phyloP scores from a whole-genome alignment of 2,329 filamentous ascomycete genomes.

The Cytospora piceae region DNA sequence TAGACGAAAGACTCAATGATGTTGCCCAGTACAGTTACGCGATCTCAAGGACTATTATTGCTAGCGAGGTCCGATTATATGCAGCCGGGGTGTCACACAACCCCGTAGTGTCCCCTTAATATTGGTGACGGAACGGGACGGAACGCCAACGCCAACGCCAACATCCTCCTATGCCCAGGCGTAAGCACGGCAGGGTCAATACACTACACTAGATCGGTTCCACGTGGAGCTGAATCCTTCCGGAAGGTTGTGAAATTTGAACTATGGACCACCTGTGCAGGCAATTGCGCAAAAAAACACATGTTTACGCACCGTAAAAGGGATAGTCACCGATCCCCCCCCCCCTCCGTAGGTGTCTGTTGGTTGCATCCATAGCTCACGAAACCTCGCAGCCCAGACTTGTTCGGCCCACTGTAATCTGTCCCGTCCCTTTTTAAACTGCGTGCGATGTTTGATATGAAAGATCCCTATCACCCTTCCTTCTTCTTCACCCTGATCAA shows the following conservation, averaged over 20 bases:
- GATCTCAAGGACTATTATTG: too few species aligned
- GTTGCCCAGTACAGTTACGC: neutral
- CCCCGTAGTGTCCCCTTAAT: neutral
- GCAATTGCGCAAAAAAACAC: neutral
- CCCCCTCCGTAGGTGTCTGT: conserved; percentile 1
- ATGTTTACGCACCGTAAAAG: neutral
- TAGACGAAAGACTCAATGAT: too few species aligned
- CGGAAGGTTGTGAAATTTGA: neutral
- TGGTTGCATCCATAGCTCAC: neutral
- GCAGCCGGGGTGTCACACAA: neutral
- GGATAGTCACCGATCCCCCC: too few species aligned
- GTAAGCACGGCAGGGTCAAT: neutral
- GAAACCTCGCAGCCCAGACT: neutral
- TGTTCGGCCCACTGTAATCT: conserved; percentile 10
- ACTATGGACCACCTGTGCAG: too few species aligned
- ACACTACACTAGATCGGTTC: neutral
- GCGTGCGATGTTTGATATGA: neutral
- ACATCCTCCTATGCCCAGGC: too few species aligned
- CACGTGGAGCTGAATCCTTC: neutral
- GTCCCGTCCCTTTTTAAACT: conserved; percentile 12
- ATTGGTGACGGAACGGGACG: neutral
- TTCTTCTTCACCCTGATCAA: neutral
- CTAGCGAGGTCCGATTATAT: neutral
- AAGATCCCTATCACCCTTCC: conserved; percentile 1
- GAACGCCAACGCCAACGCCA: neutral